These are phyloP conservation scores for Acanthochlamys bracteata DNA, from an alignment of 106 monocot species.

Conservation along the genomic window DNA sequence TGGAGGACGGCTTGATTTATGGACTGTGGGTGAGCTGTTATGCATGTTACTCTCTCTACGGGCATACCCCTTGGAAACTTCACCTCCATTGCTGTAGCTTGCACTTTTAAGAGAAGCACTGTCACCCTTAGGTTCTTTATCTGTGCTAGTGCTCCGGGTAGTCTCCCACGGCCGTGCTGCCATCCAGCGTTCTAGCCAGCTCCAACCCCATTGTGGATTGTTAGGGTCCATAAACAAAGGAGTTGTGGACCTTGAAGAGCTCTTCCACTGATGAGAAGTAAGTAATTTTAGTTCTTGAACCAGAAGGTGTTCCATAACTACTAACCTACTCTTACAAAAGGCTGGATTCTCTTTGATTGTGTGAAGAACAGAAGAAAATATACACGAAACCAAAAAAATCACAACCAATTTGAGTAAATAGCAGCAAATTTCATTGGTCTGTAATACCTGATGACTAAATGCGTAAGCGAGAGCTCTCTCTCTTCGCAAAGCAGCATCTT, in stretches of 20 bases:
- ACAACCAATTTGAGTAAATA: not conserved
- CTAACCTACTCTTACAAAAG: no score
- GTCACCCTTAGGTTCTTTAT: slow-evolving; percentile 47
- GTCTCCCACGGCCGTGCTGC: slow-evolving; percentile 82
- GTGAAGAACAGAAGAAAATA: not conserved
- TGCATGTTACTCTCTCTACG: slow-evolving; percentile 37
- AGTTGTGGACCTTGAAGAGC: slow-evolving; percentile 58
- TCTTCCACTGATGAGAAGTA: slow-evolving; percentile 59
- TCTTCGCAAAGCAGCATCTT: slow-evolving; percentile 89
- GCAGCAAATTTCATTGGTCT: not conserved
- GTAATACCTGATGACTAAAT: slow-evolving; percentile 89
- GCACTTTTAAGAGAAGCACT: slow-evolving; percentile 30
- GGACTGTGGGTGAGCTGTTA: slow-evolving; percentile 16
- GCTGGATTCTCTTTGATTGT: not conserved
- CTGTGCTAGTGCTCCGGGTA: slow-evolving; percentile 29
- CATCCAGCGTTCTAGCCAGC: slow-evolving; percentile 99
- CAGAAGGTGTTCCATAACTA: no score
- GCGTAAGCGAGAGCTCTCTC: slow-evolving; percentile 93
- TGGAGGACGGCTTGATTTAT: slow-evolving; percentile 21
- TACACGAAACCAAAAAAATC: not conserved
- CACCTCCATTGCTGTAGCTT: slow-evolving; percentile 23
- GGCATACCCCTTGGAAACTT: slow-evolving; percentile 46
- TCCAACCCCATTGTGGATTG: slow-evolving; percentile 98
- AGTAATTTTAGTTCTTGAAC: not conserved
- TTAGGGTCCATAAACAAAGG: slow-evolving; percentile 72